phyloP scores from a whole-genome alignment of 2,329 filamentous ascomycete species.

The Fusarium drepaniforme region DNA sequence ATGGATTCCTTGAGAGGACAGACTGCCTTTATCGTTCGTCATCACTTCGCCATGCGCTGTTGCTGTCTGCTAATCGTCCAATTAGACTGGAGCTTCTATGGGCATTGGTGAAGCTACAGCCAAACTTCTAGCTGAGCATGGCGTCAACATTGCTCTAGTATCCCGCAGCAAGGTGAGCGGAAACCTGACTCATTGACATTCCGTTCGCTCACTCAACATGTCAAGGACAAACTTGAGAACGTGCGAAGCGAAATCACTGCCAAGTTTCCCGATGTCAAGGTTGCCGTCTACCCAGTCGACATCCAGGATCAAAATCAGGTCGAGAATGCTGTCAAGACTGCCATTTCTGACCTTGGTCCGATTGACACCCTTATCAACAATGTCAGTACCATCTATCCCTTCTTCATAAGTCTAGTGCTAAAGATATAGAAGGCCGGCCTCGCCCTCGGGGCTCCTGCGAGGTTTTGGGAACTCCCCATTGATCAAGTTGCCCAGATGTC shows the following conservation, averaged over 20 bases:
- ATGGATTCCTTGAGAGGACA: too few species aligned
- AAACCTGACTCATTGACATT: too few species aligned
- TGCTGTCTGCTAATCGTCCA: too few species aligned
- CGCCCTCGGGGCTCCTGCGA: slow-evolving; percentile 18
- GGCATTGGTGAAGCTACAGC: too few species aligned
- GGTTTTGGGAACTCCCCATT: slow-evolving; percentile 16
- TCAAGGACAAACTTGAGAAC: slow-evolving; percentile 10
- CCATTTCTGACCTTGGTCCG: slow-evolving; percentile 8
- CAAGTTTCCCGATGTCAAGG: background rate
- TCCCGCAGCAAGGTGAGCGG: too few species aligned
- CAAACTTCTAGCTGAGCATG: too few species aligned
- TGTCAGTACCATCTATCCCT: background rate
- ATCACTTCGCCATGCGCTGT: too few species aligned
- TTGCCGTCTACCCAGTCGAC: slow-evolving; percentile 4
- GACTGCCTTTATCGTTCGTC: too few species aligned
- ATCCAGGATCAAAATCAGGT: slow-evolving; percentile 1
- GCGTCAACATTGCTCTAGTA: too few species aligned
- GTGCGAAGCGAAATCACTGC: background rate
- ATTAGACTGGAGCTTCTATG: too few species aligned
- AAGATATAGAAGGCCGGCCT: slow-evolving; percentile 12
- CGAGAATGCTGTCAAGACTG: slow-evolving; percentile 1
- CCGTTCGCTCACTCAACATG: too few species aligned
- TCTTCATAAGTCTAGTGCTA: background rate
- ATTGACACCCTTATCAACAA: slow-evolving; percentile 32
- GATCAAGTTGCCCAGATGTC: slow-evolving; percentile 11